Base-by-base conservation (phyloP, 495 filamentous ascomycete species). In the Sphaerosporella brunnea region DNA sequence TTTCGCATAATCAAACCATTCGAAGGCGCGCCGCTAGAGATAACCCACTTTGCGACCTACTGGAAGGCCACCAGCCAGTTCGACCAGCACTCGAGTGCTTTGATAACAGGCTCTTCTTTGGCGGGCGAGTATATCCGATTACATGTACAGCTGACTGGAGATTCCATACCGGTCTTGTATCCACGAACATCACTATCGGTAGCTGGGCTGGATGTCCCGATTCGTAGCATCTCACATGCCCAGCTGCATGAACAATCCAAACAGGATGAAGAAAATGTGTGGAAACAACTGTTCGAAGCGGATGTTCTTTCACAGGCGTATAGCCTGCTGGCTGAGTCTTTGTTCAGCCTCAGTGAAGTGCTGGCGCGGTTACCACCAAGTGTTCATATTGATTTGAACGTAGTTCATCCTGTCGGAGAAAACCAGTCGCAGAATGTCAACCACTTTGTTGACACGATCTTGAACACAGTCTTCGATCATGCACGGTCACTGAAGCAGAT, bases 1-100 rank as follows among this genome's bases (percentile, higher is more conserved):
- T 93, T 80, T 52, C 87, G 95, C 61, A 82, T 96, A 26, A 94
- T 97, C 59, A 93, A 93, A 60, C 88, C 90, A 1, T 97, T 95
- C 64, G 77, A 78, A 51, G 88, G 92, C n/a, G 79, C 80, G 51
- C 84, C 92, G 2, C 66, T 96, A 30, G 92, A 96, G 61, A 94
- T 97, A 45, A 92, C 88, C 1, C 83, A 94, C 53, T 96, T 96
- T 60, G 90, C 93, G 46, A 96, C 90, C 2, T 97, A 97, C 64
- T 97, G 90, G 90, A 96, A 94, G 65, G 88, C 87, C 1, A 97
- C 92, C 3, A 93, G 83, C 56, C 84, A 92, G 49, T 67, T 86
- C 36, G 84, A 93, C 58, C 74, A 76, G 13, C 79, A 82, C 45
- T 80, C 83, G 36, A 86, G 70, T 59, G 80, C 82, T 35, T 74